Percentiles rank a stretch among this genome's conserved stretches.
These are phyloP conservation scores for Linderina pennispora DNA, from an alignment of 192 early-diverging fungal species.

Conservation along the genomic window DNA sequence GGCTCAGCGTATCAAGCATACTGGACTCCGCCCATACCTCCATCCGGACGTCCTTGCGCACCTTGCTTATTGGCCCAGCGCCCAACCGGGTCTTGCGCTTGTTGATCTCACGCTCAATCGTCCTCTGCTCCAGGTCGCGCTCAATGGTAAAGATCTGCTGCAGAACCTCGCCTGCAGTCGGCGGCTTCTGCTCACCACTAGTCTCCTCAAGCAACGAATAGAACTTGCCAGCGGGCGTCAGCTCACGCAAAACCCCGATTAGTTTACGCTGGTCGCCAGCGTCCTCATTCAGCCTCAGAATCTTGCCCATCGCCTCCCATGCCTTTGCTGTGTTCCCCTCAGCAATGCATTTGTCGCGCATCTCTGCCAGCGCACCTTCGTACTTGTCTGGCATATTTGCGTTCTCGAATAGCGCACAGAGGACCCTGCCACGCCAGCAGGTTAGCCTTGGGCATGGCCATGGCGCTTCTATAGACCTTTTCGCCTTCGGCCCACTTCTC, in stretches of 20 bases:
- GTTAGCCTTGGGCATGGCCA: conserved; percentile 49
- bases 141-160: conserved; percentile 41
- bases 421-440: conserved; percentile 65
- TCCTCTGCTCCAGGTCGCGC: conserved; percentile 37
- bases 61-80: conserved; percentile 54
- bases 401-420: conserved; percentile 58
- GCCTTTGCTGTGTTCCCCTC: conserved; percentile 38
- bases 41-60: conserved; percentile 54
- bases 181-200: conserved; percentile 9
- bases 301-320: conserved; percentile 48
- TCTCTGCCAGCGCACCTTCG: conserved; percentile 13
- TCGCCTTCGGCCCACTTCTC: conserved; percentile 53
- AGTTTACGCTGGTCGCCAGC: conserved; percentile 34
- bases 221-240: conserved; percentile 8
- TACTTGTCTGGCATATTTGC: conserved; percentile 10
- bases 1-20: conserved; percentile 25
- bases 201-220: conserved; percentile 4
- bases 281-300: conserved; percentile 48
- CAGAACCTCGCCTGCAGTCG: conserved; percentile 20
- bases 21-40: conserved; percentile 63
- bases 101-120: conserved; percentile 55
- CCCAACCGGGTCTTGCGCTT: conserved; percentile 61
- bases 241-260: conserved; percentile 16
- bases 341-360: conserved; percentile 25
- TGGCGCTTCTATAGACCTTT: conserved; percentile 52